Evolutionary conservation across 805 yeast genomes (phyloP).

Genomic region (Monosporozyma servazzii): DNA sequence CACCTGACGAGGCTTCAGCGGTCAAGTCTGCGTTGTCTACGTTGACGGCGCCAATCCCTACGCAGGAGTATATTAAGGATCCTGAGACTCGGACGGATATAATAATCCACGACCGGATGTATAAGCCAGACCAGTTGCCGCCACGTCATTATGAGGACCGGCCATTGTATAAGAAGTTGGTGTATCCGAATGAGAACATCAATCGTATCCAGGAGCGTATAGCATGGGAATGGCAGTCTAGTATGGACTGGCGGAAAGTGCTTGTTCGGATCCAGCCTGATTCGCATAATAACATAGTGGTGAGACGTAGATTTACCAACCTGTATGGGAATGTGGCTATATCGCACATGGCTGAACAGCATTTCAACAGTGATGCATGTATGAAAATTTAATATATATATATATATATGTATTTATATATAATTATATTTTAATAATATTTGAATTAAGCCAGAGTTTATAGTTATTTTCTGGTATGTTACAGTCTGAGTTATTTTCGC

Average conservation of each 20-base stretch:
- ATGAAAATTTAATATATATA: background rate
- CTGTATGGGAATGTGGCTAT: conserved; percentile 94
- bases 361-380: conserved; percentile 28
- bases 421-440: background rate
- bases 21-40: conserved; percentile 70
- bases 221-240: conserved; percentile 79
- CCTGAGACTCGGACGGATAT: conserved; percentile 57
- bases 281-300: conserved; percentile 87
- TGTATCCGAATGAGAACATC: conserved; percentile 26
- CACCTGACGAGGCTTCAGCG: conserved; percentile 68
- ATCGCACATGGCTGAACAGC: conserved; percentile 62
- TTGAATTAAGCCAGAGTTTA: conserved; percentile 15
- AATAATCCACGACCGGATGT: conserved; percentile 76
- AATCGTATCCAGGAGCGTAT: conserved; percentile 50
- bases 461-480: conserved; percentile 26
- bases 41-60: conserved; percentile 73
- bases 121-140: conserved; percentile 59
- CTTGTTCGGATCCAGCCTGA: conserved; percentile 77
- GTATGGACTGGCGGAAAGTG: conserved; percentile 83
- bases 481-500: background rate
- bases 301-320: conserved; percentile 68
- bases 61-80: conserved; percentile 52
- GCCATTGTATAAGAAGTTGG: conserved; percentile 19
- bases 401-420: too few relatives aligned
- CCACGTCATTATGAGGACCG: conserved; percentile 33